Base-by-base conservation (phyloP, 2,329 filamentous ascomycete genomes). In the Chrysosporium queenslandicum region DNA sequence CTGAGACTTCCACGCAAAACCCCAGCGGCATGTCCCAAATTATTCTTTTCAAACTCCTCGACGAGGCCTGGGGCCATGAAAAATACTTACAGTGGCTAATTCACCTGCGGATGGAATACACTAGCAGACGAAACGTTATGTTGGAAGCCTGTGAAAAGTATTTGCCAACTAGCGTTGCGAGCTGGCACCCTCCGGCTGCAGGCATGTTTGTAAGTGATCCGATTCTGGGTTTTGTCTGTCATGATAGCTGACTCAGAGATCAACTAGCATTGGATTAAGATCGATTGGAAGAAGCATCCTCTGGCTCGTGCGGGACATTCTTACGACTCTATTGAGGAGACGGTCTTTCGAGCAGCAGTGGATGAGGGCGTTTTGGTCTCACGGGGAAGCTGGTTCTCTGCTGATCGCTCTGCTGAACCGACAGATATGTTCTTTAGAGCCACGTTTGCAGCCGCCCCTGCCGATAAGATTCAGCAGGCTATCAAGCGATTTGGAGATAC, bases 11-110 rank as follows among this genome's bases (percentile, higher is more conserved):
- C 36, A 88, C 83, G 42, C 92, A 98, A 65, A 88, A 87, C 16
- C 89, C 92, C 0, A 83, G 81, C 53, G 92, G 92, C 40, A 79
- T 95, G 62, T 82, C 86, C 0, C 91, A 97, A 71, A 74, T 92
- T 20, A 75, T 91, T 7, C 72, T 97, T 51, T 90, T 86, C 73
- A 94, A 94, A 71, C 75, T 98, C 20, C 76, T 98, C 1, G 92
- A 98, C 58, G 88, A 95, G 68, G 82, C 83, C 46, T 98, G 92
- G 92, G 92, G 91, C 21, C 92, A 98, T 63, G 77, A 80, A 39
- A 90, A 90, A 1, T 98, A 94, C 64, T 70, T 98, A 21, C 77
- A 84, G 63, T 98, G 92, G 92, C 72, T 98, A 58, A 86, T 92
- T 65, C 78, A 87, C 65, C 72, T 97, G 61, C 80, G 89, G 43